These are phyloP conservation scores for Ophiostoma sp. DNA, from an alignment of 2,329 filamentous ascomycete species.

Conservation along the genomic window DNA sequence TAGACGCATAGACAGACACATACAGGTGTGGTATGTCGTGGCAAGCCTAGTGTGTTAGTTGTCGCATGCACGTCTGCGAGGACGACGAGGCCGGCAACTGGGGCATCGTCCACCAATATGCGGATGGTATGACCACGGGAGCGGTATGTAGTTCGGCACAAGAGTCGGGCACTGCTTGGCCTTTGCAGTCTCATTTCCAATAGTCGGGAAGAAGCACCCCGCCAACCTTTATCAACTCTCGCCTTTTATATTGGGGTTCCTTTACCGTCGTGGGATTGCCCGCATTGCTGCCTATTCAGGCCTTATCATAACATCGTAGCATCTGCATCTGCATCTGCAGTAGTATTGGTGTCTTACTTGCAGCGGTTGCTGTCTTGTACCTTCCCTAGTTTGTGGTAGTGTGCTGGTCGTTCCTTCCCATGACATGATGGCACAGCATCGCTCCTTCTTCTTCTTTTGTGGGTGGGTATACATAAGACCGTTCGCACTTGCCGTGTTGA, in stretches of 20 bases:
- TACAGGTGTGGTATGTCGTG: slow-evolving; percentile 7
- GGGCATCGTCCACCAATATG: neutral
- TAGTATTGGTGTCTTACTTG: neutral
- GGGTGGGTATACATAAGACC: neutral
- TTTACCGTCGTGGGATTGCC: neutral
- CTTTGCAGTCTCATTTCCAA: no score
- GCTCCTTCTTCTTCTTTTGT: neutral
- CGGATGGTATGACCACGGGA: neutral
- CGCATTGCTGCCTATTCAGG: neutral
- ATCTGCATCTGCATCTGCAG: neutral
- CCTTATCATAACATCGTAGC: neutral
- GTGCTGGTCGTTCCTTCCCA: slow-evolving; percentile 1
- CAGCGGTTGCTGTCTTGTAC: neutral
- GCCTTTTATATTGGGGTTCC: neutral
- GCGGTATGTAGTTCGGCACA: neutral
- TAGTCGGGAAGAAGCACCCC: no score
- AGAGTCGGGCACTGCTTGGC: no score
- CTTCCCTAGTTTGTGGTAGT: neutral
- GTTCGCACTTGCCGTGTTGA: neutral
- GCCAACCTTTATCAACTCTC: no score
- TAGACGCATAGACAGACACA: neutral
- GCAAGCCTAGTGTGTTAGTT: neutral
- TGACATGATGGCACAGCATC: neutral
- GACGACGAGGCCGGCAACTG: slow-evolving; percentile 2
- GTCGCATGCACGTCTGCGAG: neutral